These are phyloP conservation scores for Cryptosporidium parvum DNA, from an alignment of 169 alveolate species.

Conservation along the genomic window DNA sequence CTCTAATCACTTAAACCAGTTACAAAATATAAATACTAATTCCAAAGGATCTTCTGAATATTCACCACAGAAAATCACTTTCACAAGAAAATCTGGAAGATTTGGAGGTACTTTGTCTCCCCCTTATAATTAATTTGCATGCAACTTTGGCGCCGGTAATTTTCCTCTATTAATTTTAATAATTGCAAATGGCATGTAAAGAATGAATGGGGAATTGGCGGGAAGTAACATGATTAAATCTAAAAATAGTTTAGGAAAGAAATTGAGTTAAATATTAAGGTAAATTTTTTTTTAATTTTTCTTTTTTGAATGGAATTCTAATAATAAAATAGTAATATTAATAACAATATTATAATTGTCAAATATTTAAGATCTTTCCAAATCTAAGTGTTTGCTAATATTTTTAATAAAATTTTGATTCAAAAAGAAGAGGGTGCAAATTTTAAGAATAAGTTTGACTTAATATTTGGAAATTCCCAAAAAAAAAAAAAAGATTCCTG, in stretches of 20 bases:
- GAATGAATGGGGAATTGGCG: neutral
- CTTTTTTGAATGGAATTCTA: neutral
- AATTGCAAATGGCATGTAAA: neutral
- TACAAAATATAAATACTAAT: neutral
- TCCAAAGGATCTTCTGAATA: conserved; percentile 4
- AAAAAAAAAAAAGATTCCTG: no score
- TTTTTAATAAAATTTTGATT: no score
- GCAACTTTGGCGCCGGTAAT: neutral
- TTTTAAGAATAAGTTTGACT: no score
- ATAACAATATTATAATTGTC: no score
- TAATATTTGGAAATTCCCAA: neutral
- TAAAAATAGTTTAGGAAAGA: conserved; percentile 11
- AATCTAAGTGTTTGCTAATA: no score
- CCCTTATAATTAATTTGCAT: conserved; percentile 14
- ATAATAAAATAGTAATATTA: neutral
- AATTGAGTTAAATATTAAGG: neutral
- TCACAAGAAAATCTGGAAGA: conserved; percentile 35
- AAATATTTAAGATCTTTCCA: no score
- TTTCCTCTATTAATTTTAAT: neutral
- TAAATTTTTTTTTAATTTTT: neutral
- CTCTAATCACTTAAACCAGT: neutral
- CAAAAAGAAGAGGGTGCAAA: no score
- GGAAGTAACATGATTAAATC: neutral
- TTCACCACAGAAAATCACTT: conserved; percentile 29
- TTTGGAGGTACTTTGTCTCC: conserved; percentile 55